Evolutionary conservation across 2,329 filamentous ascomycete species (phyloP).

Genomic region (Fusarium torulosum): DNA sequence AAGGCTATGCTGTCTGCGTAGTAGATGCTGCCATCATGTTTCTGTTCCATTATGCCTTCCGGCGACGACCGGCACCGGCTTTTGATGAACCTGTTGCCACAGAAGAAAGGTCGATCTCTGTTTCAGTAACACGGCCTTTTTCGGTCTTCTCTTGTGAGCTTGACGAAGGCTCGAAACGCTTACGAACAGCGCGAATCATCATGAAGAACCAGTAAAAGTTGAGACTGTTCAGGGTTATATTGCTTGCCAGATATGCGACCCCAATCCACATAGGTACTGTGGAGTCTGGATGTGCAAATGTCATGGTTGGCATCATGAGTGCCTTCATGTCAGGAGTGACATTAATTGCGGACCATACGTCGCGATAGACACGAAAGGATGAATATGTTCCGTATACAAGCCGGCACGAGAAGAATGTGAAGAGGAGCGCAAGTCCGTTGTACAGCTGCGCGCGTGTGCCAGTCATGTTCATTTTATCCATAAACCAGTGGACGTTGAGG

Average conservation of each 20-base stretch:
- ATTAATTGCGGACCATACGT: constrained; percentile 70
- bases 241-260: constrained; percentile 74
- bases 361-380: constrained; percentile 75
- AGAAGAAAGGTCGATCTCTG: constrained; percentile 49
- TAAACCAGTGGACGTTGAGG: constrained; percentile 92
- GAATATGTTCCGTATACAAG: constrained; percentile 83
- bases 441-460: constrained; percentile 79
- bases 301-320: constrained; percentile 47
- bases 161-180: constrained; percentile 73
- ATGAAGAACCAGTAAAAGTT: constrained; percentile 90
- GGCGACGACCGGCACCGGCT: constrained; percentile 42
- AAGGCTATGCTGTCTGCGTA: background rate
- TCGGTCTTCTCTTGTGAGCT: constrained; percentile 50
- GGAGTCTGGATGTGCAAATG: constrained; percentile 62
- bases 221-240: constrained; percentile 78
- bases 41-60: constrained; percentile 48
- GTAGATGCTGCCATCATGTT: background rate
- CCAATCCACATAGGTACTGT: constrained; percentile 78
- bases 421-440: constrained; percentile 79
- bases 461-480: constrained; percentile 86
- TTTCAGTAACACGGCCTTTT: constrained; percentile 45
- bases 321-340: constrained; percentile 54
- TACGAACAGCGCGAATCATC: constrained; percentile 85
- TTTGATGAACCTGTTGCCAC: constrained; percentile 48
- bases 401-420: constrained; percentile 81